A percentile compares a stretch with the other conserved stretches of the same genome.
phyloP scores from a whole-genome alignment of 2,329 filamentous ascomycete genomes.

The Verticillium dahliae region DNA sequence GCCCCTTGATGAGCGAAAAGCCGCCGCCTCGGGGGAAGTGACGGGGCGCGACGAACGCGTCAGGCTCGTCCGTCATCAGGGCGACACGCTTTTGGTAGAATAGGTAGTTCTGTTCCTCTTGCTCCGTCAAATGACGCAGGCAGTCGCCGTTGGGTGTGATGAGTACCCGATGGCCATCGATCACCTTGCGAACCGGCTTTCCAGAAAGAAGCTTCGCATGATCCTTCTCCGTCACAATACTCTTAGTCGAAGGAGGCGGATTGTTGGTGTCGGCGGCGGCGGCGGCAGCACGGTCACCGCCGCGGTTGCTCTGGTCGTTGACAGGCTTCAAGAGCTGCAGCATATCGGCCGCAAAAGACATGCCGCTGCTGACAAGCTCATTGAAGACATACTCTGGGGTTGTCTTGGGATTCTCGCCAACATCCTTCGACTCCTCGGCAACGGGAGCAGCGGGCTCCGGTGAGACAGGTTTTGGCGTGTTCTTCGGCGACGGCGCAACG shows the following conservation, averaged over 20 bases:
- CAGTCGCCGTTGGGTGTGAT: conserved; percentile 73
- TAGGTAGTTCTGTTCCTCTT: conserved; percentile 66
- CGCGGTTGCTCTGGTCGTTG: conserved; percentile 11
- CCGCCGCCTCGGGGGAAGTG: conserved; percentile 47
- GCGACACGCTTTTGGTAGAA: conserved; percentile 58
- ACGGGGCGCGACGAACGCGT: conserved; percentile 48
- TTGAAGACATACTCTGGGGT: conserved; percentile 9
- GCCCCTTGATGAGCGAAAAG: conserved; percentile 57
- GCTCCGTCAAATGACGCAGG: conserved; percentile 61
- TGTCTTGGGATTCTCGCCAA: conserved; percentile 8
- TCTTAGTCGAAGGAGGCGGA: conserved; percentile 27
- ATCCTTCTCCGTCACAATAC: conserved; percentile 47
- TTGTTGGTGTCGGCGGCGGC: conserved; percentile 3
- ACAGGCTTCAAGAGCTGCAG: conserved; percentile 30
- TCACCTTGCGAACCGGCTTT: conserved; percentile 52
- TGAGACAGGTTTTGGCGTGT: background rate
- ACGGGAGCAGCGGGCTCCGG: background rate
- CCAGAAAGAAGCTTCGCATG: conserved; percentile 48
- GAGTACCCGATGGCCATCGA: conserved; percentile 61
- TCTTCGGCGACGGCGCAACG: background rate
- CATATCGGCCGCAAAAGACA: conserved; percentile 17
- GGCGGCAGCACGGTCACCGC: conserved; percentile 1
- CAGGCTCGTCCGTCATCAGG: conserved; percentile 40
- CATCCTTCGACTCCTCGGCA: conserved; percentile 6
- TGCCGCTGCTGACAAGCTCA: conserved; percentile 3